Conservation (phyloP, 352 stramenopile species). For the Blastocystis sp. region DNA sequence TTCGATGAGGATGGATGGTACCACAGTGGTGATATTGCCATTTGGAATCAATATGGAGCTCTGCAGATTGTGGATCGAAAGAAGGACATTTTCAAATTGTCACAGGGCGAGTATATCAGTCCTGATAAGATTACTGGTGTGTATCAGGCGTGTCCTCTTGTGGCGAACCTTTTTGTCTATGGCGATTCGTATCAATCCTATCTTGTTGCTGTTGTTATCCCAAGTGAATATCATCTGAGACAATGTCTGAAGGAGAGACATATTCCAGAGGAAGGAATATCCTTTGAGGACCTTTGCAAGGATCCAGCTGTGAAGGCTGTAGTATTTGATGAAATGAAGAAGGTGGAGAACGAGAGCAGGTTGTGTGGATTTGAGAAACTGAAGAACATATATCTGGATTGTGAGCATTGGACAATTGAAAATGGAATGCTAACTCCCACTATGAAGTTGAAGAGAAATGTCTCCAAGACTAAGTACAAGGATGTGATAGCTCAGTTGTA, state of each 20-base stretch:
- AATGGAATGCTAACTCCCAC: slow-evolving; percentile 86
- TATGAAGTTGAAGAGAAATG: slow-evolving; percentile 86
- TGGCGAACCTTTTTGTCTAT: slow-evolving; percentile 77
- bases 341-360: slow-evolving; percentile 69
- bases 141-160: slow-evolving; percentile 64
- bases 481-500: slow-evolving; percentile 74
- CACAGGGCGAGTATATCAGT: slow-evolving; percentile 54
- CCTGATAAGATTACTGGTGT: slow-evolving; percentile 44
- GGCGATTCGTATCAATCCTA: slow-evolving; percentile 85
- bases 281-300: slow-evolving; percentile 71
- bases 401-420: slow-evolving; percentile 78
- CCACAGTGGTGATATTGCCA: slow-evolving; percentile 73
- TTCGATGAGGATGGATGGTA: slow-evolving; percentile 72
- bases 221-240: slow-evolving; percentile 77
- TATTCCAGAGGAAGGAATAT: slow-evolving; percentile 13
- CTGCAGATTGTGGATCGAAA: slow-evolving; percentile 59
- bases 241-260: slow-evolving; percentile 13
- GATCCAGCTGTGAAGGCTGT: slow-evolving; percentile 65
- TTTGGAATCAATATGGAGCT: slow-evolving; percentile 70
- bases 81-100: slow-evolving; percentile 61
- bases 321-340: slow-evolving; percentile 75
- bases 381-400: slow-evolving; percentile 77
- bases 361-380: slow-evolving; percentile 84
- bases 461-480: slow-evolving; percentile 72
- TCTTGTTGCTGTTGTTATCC: slow-evolving; percentile 86